A percentile compares a stretch with the other conserved stretches of the same genome.
Conservation (phyloP, 106 monocot species). For the Phalaenopsis aphrodite region DNA sequence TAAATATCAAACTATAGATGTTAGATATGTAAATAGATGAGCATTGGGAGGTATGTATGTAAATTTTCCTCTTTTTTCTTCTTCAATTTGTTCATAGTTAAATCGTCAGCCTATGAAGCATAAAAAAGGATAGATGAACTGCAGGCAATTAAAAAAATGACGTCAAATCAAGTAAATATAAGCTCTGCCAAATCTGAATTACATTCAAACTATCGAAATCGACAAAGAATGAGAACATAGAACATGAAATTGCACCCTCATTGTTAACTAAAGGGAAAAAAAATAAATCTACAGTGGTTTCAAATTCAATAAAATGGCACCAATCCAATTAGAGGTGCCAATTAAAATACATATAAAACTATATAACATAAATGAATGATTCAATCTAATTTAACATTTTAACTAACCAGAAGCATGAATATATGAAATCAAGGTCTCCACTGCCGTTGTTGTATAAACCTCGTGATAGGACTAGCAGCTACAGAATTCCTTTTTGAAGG, state of each 20-base stretch:
- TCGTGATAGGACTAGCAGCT: background rate
- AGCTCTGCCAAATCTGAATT: background rate
- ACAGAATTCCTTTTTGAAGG: background rate
- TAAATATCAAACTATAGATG: no score
- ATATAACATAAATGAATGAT: constrained; percentile 35
- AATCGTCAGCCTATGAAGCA: no score
- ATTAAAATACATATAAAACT: constrained; percentile 11
- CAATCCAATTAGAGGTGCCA: constrained; percentile 27
- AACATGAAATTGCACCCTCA: background rate
- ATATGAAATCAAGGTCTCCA: background rate
- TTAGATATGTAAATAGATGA: no score
- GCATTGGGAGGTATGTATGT: no score
- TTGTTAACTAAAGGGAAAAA: constrained; percentile 2
- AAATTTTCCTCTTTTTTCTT: no score
- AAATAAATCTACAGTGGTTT: constrained; percentile 16
- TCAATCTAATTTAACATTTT: constrained; percentile 9
- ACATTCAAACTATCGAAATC: background rate
- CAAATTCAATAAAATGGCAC: constrained; percentile 13
- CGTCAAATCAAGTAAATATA: background rate
- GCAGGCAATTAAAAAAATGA: constrained; percentile 4
- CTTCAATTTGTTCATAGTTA: no score
- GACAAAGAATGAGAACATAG: constrained; percentile 3
- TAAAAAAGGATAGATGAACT: no score
- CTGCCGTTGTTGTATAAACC: background rate
- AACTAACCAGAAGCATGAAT: constrained; percentile 5